These are phyloP conservation scores for Bifiguratus adelaidae DNA, from an alignment of 192 early-diverging fungal genomes.

Conservation along the genomic window DNA sequence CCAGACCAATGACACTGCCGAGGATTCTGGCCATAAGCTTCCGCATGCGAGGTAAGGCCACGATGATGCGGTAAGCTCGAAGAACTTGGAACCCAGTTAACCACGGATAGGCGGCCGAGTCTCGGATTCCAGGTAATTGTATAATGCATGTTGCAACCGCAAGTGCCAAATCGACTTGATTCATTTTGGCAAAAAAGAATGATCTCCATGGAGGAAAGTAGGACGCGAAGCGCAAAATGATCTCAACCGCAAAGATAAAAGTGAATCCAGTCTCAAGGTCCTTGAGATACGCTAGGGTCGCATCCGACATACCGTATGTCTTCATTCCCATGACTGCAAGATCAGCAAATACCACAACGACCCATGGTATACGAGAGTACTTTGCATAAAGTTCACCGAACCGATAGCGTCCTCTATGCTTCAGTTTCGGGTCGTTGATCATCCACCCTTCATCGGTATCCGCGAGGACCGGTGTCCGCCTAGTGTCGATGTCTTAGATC, in stretches of 20 bases:
- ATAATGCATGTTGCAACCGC: conserved; percentile 34
- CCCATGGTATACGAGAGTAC: too few relatives aligned
- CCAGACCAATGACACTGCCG: conserved; percentile 42
- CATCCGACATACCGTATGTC: conserved; percentile 10
- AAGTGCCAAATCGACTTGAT: conserved; percentile 32
- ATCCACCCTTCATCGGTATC: conserved; percentile 21
- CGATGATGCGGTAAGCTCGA: conserved; percentile 34
- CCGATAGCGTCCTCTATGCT: neutral
- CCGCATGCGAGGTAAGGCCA: conserved; percentile 32
- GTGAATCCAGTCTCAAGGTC: too few relatives aligned
- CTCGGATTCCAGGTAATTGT: conserved; percentile 33
- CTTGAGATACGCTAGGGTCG: conserved; percentile 3
- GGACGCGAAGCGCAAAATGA: conserved; percentile 24
- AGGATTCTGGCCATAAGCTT: conserved; percentile 38
- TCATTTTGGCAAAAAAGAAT: conserved; percentile 32
- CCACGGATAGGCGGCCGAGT: conserved; percentile 26
- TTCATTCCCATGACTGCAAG: conserved; percentile 36
- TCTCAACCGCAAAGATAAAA: conserved; percentile 32
- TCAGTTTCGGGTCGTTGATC: conserved; percentile 1
- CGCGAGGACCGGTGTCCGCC: conserved; percentile 10
- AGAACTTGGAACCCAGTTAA: conserved; percentile 41
- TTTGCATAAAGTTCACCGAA: conserved; percentile 12
- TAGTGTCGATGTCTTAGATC: neutral
- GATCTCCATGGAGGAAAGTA: conserved; percentile 13
- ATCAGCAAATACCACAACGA: conserved; percentile 29